Evolutionary conservation across 306 rosid genomes (phyloP).

Genomic region (Mimosa pudica): DNA sequence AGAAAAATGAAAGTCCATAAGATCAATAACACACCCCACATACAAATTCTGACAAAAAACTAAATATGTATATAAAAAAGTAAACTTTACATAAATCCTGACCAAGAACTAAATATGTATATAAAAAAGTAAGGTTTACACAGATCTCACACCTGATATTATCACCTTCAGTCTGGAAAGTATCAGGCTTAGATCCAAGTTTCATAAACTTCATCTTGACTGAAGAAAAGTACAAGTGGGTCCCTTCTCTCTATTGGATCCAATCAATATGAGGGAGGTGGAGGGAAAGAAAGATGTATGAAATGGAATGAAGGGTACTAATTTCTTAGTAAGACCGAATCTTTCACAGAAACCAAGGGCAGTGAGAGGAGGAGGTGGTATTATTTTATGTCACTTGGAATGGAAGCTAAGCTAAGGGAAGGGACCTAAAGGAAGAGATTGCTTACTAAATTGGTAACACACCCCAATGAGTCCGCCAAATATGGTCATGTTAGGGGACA

Average conservation of each 20-base stretch:
- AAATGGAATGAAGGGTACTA: slow-evolving; percentile 32
- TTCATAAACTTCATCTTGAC: slow-evolving; percentile 89
- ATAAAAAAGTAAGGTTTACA: slow-evolving; percentile 8
- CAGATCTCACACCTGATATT: slow-evolving; percentile 56
- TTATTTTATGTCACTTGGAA: slow-evolving; percentile 42
- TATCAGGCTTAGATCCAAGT: slow-evolving; percentile 90
- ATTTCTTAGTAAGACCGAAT: slow-evolving; percentile 63
- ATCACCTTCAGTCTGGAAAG: slow-evolving; percentile 78
- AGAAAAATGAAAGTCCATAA: not conserved
- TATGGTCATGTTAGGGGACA: slow-evolving; percentile 67
- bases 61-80: not conserved
- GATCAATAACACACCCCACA: slow-evolving; percentile 6
- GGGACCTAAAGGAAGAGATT: slow-evolving; percentile 60
- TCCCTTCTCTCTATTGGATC: slow-evolving; percentile 18
- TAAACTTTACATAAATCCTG: slow-evolving; percentile 16
- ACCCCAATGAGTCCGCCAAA: slow-evolving; percentile 52
- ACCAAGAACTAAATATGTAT: slow-evolving; percentile 10
- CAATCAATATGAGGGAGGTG: slow-evolving; percentile 18
- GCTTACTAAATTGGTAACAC: slow-evolving; percentile 74
- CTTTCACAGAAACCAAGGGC: slow-evolving; percentile 60
- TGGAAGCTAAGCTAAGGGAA: slow-evolving; percentile 20
- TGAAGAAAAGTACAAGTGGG: slow-evolving; percentile 20
- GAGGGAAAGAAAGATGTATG: slow-evolving; percentile 21
- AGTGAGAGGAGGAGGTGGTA: slow-evolving; percentile 31
- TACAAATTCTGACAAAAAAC: slow-evolving; percentile 17